Evolutionary conservation across 139 green algal species (phyloP), one percentile per base, ranked within the genome.

Genomic region (Micromonas commoda): DNA sequence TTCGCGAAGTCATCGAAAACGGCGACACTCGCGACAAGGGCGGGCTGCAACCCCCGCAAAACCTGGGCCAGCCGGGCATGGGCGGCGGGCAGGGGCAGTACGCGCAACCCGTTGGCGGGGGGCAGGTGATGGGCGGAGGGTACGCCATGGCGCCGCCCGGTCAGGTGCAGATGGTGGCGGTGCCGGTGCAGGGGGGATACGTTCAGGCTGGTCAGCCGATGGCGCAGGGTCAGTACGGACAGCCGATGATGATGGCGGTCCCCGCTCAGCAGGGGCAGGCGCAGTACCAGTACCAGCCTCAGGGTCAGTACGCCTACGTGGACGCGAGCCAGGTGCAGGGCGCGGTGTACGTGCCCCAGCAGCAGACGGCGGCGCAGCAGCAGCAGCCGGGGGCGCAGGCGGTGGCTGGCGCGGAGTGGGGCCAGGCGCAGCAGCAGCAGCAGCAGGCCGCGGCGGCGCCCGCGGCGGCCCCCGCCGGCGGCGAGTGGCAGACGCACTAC

Each of bases 1-100:
- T 75, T 5, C 6, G 38, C 68, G 68, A 75, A 32, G 68, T 61
- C 20, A 75, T 75, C 1, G 68, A 75, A 37, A 60, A 61, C 64
- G 64, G 64, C 33, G 64, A 71, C 26, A 71, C 64, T 4, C 64
- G 64, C 2, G 26, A 16, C 16, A 57, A 57, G 45, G 45, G 45
- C 45, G 45, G 45, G 45, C 16, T 33, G 28, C n/a, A n/a, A n/a
- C n/a, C n/a, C n/a, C n/a, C n/a, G n/a, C n/a, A n/a, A n/a, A n/a
- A n/a, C n/a, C n/a, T n/a, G n/a, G n/a, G n/a, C n/a, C n/a, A n/a
- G n/a, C n/a, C n/a, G n/a, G n/a, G n/a, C n/a, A n/a, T n/a, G n/a
- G n/a, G n/a, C n/a, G n/a, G n/a, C n/a, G n/a, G n/a, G n/a, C n/a
- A n/a, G n/a, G n/a, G n/a, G n/a, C n/a, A n/a, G n/a, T n/a, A n/a